phyloP scores from a whole-genome alignment of 495 filamentous ascomycete species.

The Hypoxylon perforatum region DNA sequence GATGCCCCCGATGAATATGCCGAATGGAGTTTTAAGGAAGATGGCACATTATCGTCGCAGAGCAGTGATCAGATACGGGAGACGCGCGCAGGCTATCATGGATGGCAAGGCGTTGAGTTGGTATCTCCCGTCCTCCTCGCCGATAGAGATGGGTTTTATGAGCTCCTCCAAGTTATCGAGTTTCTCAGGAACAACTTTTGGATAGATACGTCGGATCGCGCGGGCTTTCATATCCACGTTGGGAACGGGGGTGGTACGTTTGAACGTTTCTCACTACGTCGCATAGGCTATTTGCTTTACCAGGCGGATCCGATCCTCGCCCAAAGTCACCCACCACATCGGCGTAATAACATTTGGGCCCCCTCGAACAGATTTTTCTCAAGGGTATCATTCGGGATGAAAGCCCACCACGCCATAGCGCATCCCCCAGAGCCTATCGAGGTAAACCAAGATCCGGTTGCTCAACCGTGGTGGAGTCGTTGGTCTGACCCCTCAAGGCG shows the following conservation, averaged over 20 bases:
- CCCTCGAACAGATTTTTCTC: slow-evolving; percentile 24
- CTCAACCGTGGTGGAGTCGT: too few species aligned
- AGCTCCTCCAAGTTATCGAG: slow-evolving; percentile 29
- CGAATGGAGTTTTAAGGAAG: slow-evolving; percentile 8
- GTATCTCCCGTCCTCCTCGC: slow-evolving; percentile 32
- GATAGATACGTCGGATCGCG: background rate
- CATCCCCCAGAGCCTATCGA: background rate
- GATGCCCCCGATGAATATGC: too few species aligned
- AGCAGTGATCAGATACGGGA: background rate
- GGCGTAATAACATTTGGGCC: slow-evolving; percentile 7
- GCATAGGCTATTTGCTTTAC: slow-evolving; percentile 27
- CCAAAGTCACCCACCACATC: slow-evolving; percentile 28
- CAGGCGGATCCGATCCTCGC: slow-evolving; percentile 31
- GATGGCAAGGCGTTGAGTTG: slow-evolving; percentile 27
- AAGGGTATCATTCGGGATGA: background rate
- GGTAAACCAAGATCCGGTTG: background rate
- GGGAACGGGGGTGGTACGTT: slow-evolving; percentile 27
- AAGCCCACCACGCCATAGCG: background rate
- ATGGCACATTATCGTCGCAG: background rate
- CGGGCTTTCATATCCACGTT: slow-evolving; percentile 38
- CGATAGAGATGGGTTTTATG: slow-evolving; percentile 14
- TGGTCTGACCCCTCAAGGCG: background rate
- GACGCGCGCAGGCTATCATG: background rate
- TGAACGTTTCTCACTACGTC: background rate
- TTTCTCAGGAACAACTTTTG: slow-evolving; percentile 17